Percentiles rank a stretch among this genome's conserved stretches.
Evolutionary conservation across 2,329 filamentous ascomycete genomes (phyloP).

Genomic region (Boeremia exigua): DNA sequence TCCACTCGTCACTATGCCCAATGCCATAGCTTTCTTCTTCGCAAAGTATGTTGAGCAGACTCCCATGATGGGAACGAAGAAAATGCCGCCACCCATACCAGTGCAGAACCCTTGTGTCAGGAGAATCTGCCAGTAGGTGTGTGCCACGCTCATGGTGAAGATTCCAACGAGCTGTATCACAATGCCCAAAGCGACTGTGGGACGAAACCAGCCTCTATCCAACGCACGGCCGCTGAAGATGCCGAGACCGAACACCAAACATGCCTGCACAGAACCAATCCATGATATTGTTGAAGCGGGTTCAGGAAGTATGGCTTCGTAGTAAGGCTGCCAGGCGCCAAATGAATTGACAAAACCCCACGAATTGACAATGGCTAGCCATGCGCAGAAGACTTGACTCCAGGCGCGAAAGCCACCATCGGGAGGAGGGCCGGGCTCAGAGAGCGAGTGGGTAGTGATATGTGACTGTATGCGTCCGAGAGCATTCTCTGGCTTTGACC

Average conservation of each 20-base stretch:
- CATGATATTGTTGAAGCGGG: slow-evolving; percentile 57
- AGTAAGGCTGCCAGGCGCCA: slow-evolving; percentile 57
- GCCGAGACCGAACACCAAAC: slow-evolving; percentile 54
- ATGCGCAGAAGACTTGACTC: slow-evolving; percentile 41
- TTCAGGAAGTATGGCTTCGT: slow-evolving; percentile 43
- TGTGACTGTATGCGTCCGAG: slow-evolving; percentile 42
- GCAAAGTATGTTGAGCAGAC: slow-evolving; percentile 62
- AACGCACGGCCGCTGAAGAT: slow-evolving; percentile 56
- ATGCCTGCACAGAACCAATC: slow-evolving; percentile 60
- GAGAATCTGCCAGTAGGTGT: slow-evolving; percentile 56
- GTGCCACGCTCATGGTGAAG: slow-evolving; percentile 58
- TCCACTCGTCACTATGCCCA: slow-evolving; percentile 65
- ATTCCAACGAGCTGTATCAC: slow-evolving; percentile 53
- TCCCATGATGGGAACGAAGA: slow-evolving; percentile 42
- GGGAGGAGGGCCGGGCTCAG: slow-evolving; percentile 37
- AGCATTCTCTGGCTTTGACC: slow-evolving; percentile 20
- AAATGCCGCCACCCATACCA: slow-evolving; percentile 39
- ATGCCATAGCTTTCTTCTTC: slow-evolving; percentile 61
- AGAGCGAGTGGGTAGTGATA: slow-evolving; percentile 40
- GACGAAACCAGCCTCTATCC: slow-evolving; percentile 57
- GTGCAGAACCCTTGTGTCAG: slow-evolving; percentile 43
- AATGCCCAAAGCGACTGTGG: slow-evolving; percentile 50
- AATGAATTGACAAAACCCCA: slow-evolving; percentile 54
- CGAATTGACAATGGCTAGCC: slow-evolving; percentile 38
- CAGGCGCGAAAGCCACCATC: slow-evolving; percentile 51